Percentiles rank a stretch among this genome's conserved stretches.
phyloP scores from a whole-genome alignment of 257 asterid genomes.

The Asclepias syriaca region DNA sequence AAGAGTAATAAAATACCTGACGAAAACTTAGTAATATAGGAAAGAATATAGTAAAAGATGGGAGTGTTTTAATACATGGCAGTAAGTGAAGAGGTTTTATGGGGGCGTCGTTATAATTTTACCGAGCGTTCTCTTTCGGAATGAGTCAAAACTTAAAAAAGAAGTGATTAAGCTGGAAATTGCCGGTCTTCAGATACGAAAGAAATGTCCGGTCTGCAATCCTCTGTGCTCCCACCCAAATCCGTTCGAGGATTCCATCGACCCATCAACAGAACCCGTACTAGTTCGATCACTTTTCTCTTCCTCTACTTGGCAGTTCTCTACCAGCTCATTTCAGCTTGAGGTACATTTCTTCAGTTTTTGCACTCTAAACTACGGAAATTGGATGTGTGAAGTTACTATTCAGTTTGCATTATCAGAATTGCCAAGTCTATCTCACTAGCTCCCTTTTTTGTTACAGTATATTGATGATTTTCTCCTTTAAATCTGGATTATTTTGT shows the following conservation, averaged over 20 bases:
- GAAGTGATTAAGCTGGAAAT: no score
- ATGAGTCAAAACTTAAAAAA: no score
- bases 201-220: constrained; percentile 4
- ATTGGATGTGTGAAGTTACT: neutral
- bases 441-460: neutral
- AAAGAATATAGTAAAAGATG: no score
- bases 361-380: neutral
- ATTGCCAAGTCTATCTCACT: neutral
- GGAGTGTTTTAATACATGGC: no score
- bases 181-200: no score
- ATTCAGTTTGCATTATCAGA: neutral
- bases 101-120: no score
- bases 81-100: no score
- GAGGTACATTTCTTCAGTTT: constrained; percentile 16
- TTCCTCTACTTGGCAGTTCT: neutral
- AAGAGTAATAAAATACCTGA: no score
- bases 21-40: no score
- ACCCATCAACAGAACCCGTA: neutral
- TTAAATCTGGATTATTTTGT: no score
- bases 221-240: constrained; percentile 11
- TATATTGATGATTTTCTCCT: no score
- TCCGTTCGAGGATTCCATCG: constrained; percentile 13
- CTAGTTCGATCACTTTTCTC: constrained; percentile 7
- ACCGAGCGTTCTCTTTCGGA: no score
- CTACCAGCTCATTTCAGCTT: constrained; percentile 8